These are phyloP conservation scores for Claviceps cyperi DNA, from an alignment of 2,329 filamentous ascomycete species.

Conservation along the genomic window DNA sequence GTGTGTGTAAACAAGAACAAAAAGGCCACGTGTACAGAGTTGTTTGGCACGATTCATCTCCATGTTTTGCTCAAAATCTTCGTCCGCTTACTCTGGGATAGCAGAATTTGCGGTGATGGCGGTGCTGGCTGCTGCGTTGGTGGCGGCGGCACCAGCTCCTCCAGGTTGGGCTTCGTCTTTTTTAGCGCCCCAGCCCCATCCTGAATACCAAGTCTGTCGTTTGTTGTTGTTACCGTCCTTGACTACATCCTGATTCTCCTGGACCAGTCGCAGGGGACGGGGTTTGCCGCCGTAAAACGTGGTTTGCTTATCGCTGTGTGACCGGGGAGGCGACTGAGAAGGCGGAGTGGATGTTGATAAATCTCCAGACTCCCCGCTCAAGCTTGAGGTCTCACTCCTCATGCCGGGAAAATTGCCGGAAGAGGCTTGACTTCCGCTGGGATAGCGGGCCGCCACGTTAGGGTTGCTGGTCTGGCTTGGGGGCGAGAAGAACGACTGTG, in stretches of 20 bases:
- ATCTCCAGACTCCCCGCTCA: constrained; percentile 52
- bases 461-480: constrained; percentile 36
- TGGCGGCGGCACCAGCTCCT: constrained; percentile 12
- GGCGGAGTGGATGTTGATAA: constrained; percentile 28
- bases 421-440: constrained; percentile 32
- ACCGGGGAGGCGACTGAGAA: constrained; percentile 39
- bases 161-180: constrained; percentile 28
- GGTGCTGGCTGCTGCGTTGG: constrained; percentile 8
- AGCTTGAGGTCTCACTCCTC: constrained; percentile 48
- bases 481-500: constrained; percentile 48
- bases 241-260: constrained; percentile 49
- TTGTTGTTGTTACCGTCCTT: constrained; percentile 38
- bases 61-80: too few species aligned
- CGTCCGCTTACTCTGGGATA: constrained; percentile 20
- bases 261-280: constrained; percentile 72
- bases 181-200: constrained; percentile 37
- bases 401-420: constrained; percentile 59
- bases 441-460: constrained; percentile 33
- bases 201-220: constrained; percentile 48
- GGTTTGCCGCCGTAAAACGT: constrained; percentile 56
- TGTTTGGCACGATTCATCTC: neutral
- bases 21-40: neutral
- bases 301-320: constrained; percentile 38
- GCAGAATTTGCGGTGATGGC: constrained; percentile 16
- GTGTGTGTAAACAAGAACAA: neutral